Percentiles rank a stretch among this genome's conserved stretches.
phyloP scores from a whole-genome alignment of 768 basidiomycete species.

The Lactarius sp. region DNA sequence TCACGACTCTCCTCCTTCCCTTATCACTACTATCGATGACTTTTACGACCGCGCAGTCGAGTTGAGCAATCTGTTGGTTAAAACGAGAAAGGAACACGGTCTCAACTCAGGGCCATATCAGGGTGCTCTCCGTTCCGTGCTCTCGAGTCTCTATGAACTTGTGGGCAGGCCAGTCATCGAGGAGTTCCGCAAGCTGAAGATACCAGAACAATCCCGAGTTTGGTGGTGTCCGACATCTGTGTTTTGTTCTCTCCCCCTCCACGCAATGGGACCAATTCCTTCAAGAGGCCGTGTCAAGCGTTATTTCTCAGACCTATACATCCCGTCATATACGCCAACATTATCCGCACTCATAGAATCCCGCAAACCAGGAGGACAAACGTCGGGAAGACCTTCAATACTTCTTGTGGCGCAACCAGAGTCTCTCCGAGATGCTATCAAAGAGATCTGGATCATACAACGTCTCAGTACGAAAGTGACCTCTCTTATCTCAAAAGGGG shows the following conservation, averaged over 20 bases:
- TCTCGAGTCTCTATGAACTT: slow-evolving; percentile 2
- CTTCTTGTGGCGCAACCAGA: not conserved
- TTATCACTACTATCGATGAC: not conserved
- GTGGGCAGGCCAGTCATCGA: slow-evolving; percentile 1
- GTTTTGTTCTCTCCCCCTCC: slow-evolving; percentile 14
- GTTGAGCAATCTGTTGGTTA: not conserved
- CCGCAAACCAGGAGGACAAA: not conserved
- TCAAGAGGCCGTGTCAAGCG: too few relatives aligned
- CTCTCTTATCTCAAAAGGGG: not conserved
- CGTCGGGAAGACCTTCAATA: not conserved
- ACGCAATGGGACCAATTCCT: slow-evolving; percentile 16
- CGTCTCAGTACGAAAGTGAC: not conserved
- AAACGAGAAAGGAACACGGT: not conserved
- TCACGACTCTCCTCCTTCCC: not conserved
- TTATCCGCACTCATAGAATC: too few relatives aligned
- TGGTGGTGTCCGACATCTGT: slow-evolving; percentile 20
- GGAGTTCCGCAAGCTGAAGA: not conserved
- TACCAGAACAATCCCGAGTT: slow-evolving; percentile 9
- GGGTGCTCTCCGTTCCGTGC: not conserved
- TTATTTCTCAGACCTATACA: too few relatives aligned
- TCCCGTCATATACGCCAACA: not conserved
- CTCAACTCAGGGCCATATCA: not conserved
- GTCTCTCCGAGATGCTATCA: not conserved
- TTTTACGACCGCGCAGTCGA: not conserved
- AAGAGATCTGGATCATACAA: too few relatives aligned